Percentiles rank a stretch among this genome's conserved stretches.
phyloP scores from a whole-genome alignment of 305 asterid genomes.

The Solanum hybrid region DNA sequence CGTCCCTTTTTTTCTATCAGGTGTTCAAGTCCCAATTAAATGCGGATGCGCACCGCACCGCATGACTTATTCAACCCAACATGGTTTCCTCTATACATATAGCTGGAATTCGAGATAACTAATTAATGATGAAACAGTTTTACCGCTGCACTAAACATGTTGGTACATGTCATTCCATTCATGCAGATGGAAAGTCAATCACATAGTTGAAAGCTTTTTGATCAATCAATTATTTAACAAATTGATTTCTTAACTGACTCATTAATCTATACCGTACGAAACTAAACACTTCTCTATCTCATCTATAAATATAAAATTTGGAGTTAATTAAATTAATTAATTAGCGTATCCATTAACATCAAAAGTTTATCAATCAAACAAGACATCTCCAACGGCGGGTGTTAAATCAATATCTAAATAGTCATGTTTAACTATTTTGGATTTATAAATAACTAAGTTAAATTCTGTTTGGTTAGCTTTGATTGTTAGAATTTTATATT shows the following conservation, averaged over 20 bases:
- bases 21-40: too few species aligned
- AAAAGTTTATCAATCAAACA: constrained; percentile 35
- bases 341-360: constrained; percentile 51
- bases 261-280: constrained; percentile 62
- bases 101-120: too few species aligned
- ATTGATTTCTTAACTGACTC: constrained; percentile 75
- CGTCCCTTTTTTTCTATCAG: background rate
- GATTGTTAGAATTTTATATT: background rate
- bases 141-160: too few species aligned
- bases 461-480: background rate
- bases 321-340: background rate
- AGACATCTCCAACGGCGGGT: constrained; percentile 57
- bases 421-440: constrained; percentile 3
- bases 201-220: constrained; percentile 26
- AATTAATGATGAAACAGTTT: too few species aligned
- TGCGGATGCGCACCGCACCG: accelerated
- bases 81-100: too few species aligned
- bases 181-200: constrained; percentile 58
- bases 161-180: background rate
- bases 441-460: background rate
- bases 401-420: constrained; percentile 49
- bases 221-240: constrained; percentile 16
- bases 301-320: background rate
- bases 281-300: constrained; percentile 21
- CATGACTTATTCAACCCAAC: too few species aligned